Base-by-base conservation (phyloP, 305 asterid species). In the Ajuga reptans region DNA sequence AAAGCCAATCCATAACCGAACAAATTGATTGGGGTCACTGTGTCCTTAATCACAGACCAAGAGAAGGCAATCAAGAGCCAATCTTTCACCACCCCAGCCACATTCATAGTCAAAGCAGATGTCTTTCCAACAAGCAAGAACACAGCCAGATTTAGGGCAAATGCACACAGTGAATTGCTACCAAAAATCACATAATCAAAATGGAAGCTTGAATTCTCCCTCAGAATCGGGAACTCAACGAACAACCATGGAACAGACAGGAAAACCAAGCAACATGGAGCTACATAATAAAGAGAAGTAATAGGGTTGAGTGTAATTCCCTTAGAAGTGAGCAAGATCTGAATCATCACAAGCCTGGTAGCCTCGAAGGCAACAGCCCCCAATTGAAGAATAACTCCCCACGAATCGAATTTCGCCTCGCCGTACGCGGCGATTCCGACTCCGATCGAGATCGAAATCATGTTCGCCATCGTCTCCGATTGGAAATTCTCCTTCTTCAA, bases 31-130 rank as follows among this genome's bases (percentile, higher is more conserved):
- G 87, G 83, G 0, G 89, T 84, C n/a, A 84, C 89, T 0, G 87
- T 84, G 39, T 84, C 89, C 80, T 84, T 84, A 18, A 84, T 84
- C 65, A 84, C 89, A 0, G 89, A 82, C 89, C 89, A 84, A 0
- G 89, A 84, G 33, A 84, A 84, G 0, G 89, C 87, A 69, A 84
- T 84, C 78, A 84, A 66, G 9, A 84, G 72, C 89, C 89, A 84
- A 59, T 84, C 89, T 53, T 84, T 84, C 14, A 84, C 89, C 56
- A 84, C 89, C 9, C 89, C 87, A 34, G 89, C 89, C 50, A 84
- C 89, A 67, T 84, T 84, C 89, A 84, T 84, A 0, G 89, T 84
- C 85, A 84, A 64, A 3, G 89, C 89, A 4, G 89, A 84, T 0
- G 89, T 84, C 76, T 84, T 84, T 5, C 89, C 89, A 4, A 84